Base-by-base conservation (phyloP, 2,329 filamentous ascomycete genomes). In the Graphilbum sp. region DNA sequence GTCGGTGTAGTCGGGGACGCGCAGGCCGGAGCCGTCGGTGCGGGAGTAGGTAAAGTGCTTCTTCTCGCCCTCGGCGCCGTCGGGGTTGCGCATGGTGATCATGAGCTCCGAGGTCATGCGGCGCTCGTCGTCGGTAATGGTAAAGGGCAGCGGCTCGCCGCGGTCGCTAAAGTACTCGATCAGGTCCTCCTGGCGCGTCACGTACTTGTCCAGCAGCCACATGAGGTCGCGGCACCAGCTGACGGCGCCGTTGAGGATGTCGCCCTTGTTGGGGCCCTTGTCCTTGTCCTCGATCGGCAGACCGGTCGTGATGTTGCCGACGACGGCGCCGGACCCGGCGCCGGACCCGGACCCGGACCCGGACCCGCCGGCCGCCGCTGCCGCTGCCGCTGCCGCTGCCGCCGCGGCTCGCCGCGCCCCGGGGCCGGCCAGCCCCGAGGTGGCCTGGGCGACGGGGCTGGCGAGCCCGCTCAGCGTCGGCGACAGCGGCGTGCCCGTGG, bases 181-280 rank as follows among this genome's bases (percentile, higher is more conserved):
- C 36, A 96, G 70, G 53, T 94, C 81, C 45, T 92, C 80, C 57
- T 93, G 84, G 54, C 88, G 81, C 53, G 90, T 79, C 46, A 93
- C 69, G 61, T 93, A 93, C 52, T 83, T 69, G 53, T 94, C 78
- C 42, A 94, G 64, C 63, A 92, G 79, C 90, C 90, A 96, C 85
- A 96, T 94, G 37, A 98, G 67, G 60, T 98, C 90, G 45, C 88
- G 76, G 43, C 85, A 95, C 90, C 90, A 98, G 59, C 85, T 86
- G 38, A 96, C 90, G 25, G 88, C 83, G 23, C 90, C 88, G 52
- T 96, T 96, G 50, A 98, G 77, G 42, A 98, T 96, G 50, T 98
- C 90, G 35, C 90, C 90, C 62, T 98, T 98, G 66, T 96, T 96
- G 6, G 90, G 90, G 1, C 90, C 90, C 55, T 96, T 96, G 61